Base-by-base conservation (phyloP, 331 rosid species). In the Cydonia oblonga region DNA sequence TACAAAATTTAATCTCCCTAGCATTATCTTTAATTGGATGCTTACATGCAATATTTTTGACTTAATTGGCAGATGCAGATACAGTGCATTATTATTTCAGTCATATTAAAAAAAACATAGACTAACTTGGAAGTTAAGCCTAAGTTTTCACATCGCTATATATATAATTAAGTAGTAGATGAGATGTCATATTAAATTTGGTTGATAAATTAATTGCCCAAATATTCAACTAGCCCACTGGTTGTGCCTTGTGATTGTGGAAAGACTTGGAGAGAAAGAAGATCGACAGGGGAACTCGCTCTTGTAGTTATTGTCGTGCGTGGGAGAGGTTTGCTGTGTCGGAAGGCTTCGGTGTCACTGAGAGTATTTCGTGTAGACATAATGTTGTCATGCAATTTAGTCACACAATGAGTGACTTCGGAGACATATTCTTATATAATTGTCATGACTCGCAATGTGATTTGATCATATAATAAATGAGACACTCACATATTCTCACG, bases 71-170 rank as follows among this genome's bases (percentile, higher is more conserved):
- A 77, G 44, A 38, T 10, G 44, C 14, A 38, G 79, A 80, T 75
- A 66, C 68, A 57, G 69, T 54, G 35, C 20, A 61, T 67, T 19
- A 49, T 49, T 49, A 16, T 49, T 49, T 49, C 7, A 18, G 10
- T 18, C 10, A 49, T 6, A 49, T 6, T 38, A 10, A 38, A 38
- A 38, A 49, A 6, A 5, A 49, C 22, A 18, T 42, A 22, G 66
- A 75, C 42, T 82, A 71, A 64, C 81, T 71, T 77, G 32, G 75
- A 56, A 24, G 33, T 30, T 30, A 75, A 75, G 70, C 77, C 76
- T 54, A 64, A 73, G 74, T 16, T 52, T 77, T 79, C 87, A 78
- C 81, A 76, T 90, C 90, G 78, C 75, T 58, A 42, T 63, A 30
- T 58, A 26, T 38, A 46, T 58, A 13, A 6, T 42, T 19, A 40